These are phyloP conservation scores for Chaetoscypha palmicola DNA, from an alignment of 2,329 filamentous ascomycete species.

Conservation along the genomic window DNA sequence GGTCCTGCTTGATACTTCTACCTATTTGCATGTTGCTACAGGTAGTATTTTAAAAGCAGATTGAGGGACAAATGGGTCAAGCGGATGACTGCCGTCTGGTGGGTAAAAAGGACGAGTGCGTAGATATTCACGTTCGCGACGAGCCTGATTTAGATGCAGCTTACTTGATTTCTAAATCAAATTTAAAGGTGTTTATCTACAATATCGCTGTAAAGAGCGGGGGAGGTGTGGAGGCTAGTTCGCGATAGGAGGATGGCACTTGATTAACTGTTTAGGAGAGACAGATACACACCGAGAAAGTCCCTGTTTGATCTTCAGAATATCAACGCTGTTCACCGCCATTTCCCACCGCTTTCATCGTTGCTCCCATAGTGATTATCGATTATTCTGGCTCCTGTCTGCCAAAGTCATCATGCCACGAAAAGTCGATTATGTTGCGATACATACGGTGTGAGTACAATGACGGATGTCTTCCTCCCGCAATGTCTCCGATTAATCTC, in stretches of 20 bases:
- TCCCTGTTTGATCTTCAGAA: conserved; percentile 8
- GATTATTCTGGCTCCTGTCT: conserved; percentile 17
- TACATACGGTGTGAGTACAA: conserved; percentile 34
- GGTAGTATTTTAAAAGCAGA: conserved; percentile 20
- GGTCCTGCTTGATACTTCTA: conserved; percentile 24
- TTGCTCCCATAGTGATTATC: conserved; percentile 1
- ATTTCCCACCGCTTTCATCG: neutral
- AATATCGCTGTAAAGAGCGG: neutral
- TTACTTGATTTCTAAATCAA: too few species aligned
- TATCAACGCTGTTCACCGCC: conserved; percentile 5
- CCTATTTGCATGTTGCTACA: conserved; percentile 17
- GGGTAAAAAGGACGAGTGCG: conserved; percentile 6
- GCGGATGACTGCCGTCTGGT: conserved; percentile 51
- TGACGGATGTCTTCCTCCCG: too few species aligned
- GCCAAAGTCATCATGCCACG: conserved; percentile 29
- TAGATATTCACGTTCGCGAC: too few species aligned
- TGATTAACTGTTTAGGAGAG: conserved; percentile 22
- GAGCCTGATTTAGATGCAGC: too few species aligned
- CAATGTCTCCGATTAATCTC: too few species aligned
- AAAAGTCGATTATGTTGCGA: conserved; percentile 23
- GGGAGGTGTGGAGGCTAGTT: too few species aligned
- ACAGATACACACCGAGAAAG: conserved; percentile 26
- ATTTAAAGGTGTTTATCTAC: neutral
- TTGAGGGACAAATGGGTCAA: conserved; percentile 53
- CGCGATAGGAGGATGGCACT: too few species aligned